A percentile compares a stretch with the other conserved stretches of the same genome.
phyloP scores from a whole-genome alignment of 768 basidiomycete genomes.

The Suillus lakei region DNA sequence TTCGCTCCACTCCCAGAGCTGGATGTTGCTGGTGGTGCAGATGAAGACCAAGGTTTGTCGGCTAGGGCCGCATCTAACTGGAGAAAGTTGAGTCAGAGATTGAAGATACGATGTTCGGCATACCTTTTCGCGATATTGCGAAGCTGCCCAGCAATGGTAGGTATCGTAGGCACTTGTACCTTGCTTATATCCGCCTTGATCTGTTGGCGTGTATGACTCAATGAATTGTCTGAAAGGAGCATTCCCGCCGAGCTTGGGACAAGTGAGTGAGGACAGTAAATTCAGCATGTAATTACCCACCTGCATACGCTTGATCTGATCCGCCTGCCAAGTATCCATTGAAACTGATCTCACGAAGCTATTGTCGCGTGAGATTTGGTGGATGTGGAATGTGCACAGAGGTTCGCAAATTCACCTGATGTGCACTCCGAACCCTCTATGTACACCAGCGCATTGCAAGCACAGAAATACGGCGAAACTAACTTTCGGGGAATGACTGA shows the following conservation, averaged over 20 bases:
- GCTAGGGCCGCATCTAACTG: constrained; percentile 82
- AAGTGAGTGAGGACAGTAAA: constrained; percentile 15
- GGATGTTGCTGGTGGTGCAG: constrained; percentile 62
- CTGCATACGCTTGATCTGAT: constrained; percentile 90
- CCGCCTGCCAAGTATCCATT: constrained; percentile 96
- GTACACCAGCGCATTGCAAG: constrained; percentile 83
- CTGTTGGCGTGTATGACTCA: constrained; percentile 64
- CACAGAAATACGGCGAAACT: constrained; percentile 92
- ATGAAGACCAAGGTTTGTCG: constrained; percentile 80
- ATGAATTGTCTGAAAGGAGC: constrained; percentile 81
- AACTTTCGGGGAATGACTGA: constrained; percentile 24
- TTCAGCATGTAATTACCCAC: constrained; percentile 43
- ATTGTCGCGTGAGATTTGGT: constrained; percentile 19
- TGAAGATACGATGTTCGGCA: neutral
- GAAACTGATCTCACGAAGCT: constrained; percentile 93
- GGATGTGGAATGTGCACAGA: constrained; percentile 8
- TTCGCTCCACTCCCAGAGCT: constrained; percentile 38
- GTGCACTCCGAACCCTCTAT: constrained; percentile 93
- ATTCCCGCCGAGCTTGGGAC: constrained; percentile 82
- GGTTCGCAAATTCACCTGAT: constrained; percentile 58
- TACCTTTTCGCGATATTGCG: constrained; percentile 95
- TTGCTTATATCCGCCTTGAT: constrained; percentile 72
- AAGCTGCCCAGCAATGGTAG: constrained; percentile 93
- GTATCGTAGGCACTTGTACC: constrained; percentile 69
- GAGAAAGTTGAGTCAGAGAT: constrained; percentile 23